These are phyloP conservation scores for Corinectria fuckeliana DNA, from an alignment of 2,329 filamentous ascomycete species.

Conservation along the genomic window DNA sequence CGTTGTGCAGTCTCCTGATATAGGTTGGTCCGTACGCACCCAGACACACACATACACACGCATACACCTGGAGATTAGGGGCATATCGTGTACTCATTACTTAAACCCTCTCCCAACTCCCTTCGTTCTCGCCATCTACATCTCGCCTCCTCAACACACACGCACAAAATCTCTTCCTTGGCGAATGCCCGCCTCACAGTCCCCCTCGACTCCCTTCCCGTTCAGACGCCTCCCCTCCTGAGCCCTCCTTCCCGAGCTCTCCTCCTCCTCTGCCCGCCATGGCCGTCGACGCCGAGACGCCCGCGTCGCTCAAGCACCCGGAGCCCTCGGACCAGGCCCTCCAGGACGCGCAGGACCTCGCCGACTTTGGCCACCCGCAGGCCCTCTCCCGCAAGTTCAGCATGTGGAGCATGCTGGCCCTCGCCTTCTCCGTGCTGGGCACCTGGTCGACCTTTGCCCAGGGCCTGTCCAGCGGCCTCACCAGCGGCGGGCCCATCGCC, in stretches of 20 bases:
- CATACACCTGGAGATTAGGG: not conserved
- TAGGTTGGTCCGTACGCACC: conserved; percentile 15
- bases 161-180: not conserved
- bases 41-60: too few relatives aligned
- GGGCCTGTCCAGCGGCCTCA: conserved; percentile 53
- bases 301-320: conserved; percentile 31
- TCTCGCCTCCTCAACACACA: not conserved
- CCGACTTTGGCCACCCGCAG: conserved; percentile 49
- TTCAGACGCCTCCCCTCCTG: not conserved
- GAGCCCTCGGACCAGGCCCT: conserved; percentile 37
- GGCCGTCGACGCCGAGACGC: conserved; percentile 35
- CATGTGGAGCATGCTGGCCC: conserved; percentile 62
- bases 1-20: conserved; percentile 20
- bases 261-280: conserved; percentile 22
- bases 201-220: conserved; percentile 18
- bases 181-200: conserved; percentile 27
- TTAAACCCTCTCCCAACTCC: conserved; percentile 9
- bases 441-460: conserved; percentile 66
- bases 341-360: conserved; percentile 49
- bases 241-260: too few relatives aligned
- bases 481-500: conserved; percentile 59
- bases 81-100: not conserved
- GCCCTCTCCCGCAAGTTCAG: conserved; percentile 55
- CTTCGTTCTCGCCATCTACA: not conserved
- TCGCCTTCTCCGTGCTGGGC: conserved; percentile 63